These are phyloP conservation scores for Nitzschia palea DNA, from an alignment of 108 stramenopile genomes.

Conservation along the genomic window DNA sequence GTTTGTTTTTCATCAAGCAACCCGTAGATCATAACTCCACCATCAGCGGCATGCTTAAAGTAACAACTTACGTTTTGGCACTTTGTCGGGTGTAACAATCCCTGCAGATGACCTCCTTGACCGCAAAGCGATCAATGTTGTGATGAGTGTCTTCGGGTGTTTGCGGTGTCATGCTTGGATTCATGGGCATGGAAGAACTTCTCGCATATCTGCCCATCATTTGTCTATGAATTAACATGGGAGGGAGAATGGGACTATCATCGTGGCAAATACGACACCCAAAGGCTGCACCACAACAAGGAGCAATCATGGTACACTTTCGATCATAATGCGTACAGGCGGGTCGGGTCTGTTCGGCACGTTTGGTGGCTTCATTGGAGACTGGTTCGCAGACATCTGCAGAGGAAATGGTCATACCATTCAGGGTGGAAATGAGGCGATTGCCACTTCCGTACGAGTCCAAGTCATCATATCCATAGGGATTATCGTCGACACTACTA, in stretches of 20 bases:
- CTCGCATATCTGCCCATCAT: conserved; percentile 21
- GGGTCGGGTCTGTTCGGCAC: conserved; percentile 65
- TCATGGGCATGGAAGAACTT: conserved; percentile 61
- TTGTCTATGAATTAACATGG: conserved; percentile 36
- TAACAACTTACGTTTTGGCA: conserved; percentile 70
- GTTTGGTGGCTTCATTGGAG: conserved; percentile 43
- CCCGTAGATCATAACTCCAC: neutral
- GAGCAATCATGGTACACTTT: conserved; percentile 79
- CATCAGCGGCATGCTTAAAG: neutral
- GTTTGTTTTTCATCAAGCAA: neutral
- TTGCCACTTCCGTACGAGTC: conserved; percentile 7
- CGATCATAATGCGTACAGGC: conserved; percentile 78
- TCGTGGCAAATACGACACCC: conserved; percentile 91
- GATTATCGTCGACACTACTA: conserved; percentile 11
- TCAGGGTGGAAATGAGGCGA: neutral
- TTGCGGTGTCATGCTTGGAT: conserved; percentile 6
- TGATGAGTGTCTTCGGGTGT: conserved; percentile 70
- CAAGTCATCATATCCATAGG: conserved; percentile 21
- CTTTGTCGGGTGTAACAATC: conserved; percentile 75
- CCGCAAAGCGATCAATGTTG: conserved; percentile 76
- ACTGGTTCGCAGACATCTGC: conserved; percentile 19
- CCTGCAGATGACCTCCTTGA: conserved; percentile 79
- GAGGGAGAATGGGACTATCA: conserved; percentile 74
- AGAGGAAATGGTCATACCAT: neutral
- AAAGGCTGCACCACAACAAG: conserved; percentile 86